phyloP scores from a whole-genome alignment of 1,139 yeast species.

The Suhomyces anneliseae region DNA sequence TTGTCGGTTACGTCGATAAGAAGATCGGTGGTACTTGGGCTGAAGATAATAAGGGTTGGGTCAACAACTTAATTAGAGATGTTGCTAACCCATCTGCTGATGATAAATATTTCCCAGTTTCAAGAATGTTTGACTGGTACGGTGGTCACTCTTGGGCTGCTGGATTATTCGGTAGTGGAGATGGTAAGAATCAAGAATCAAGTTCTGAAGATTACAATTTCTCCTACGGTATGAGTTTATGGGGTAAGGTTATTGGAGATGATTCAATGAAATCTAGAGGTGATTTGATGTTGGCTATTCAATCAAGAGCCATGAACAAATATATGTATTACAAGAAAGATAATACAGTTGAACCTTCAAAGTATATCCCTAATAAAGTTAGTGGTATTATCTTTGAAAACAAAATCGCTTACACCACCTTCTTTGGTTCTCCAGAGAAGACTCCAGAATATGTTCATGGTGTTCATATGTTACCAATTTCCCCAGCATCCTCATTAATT shows the following conservation, averaged over 20 bases:
- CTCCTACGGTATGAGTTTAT: constrained; percentile 77
- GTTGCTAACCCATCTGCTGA: constrained; percentile 69
- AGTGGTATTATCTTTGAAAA: constrained; percentile 82
- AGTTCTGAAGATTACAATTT: constrained; percentile 80
- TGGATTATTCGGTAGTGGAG: constrained; percentile 68
- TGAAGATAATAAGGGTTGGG: constrained; percentile 61
- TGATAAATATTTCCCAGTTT: constrained; percentile 72
- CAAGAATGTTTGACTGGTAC: constrained; percentile 77
- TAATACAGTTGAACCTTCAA: constrained; percentile 60
- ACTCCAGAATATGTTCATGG: constrained; percentile 84
- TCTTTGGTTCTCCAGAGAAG: constrained; percentile 56
- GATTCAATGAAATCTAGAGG: constrained; percentile 75
- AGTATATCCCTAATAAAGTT: constrained; percentile 61
- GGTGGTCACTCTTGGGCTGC: constrained; percentile 86
- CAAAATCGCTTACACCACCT: constrained; percentile 89
- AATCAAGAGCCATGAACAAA: constrained; percentile 59
- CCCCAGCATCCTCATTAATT: constrained; percentile 78
- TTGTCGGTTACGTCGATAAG: constrained; percentile 64
- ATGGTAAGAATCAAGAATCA: constrained; percentile 80
- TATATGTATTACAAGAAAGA: constrained; percentile 60
- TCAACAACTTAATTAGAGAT: constrained; percentile 66
- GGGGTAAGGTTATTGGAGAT: constrained; percentile 77
- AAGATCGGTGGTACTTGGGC: constrained; percentile 68
- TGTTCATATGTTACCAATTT: constrained; percentile 90
- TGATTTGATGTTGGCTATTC: constrained; percentile 67